Conservation (phyloP, 495 filamentous ascomycete species). For the Cudoniella acicularis region DNA sequence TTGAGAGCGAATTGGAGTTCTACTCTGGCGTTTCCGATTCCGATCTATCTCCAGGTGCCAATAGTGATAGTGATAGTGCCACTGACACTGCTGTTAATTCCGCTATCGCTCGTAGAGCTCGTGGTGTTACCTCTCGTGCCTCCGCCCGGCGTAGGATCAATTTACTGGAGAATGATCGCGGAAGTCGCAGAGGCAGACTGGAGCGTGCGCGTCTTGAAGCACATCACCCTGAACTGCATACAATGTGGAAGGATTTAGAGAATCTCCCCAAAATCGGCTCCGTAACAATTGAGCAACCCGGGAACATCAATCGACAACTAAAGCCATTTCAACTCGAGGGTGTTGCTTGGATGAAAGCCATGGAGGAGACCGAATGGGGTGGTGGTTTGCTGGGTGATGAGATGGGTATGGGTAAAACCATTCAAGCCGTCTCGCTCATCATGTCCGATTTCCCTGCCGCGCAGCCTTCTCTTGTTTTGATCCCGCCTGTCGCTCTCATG, state of each 20-base stretch:
- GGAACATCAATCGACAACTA: constrained; percentile 71
- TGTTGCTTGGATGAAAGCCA: constrained; percentile 85
- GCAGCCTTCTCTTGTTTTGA: constrained; percentile 79
- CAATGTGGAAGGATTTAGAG: constrained; percentile 80
- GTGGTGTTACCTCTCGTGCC: neutral
- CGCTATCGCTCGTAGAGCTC: neutral
- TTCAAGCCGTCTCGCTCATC: constrained; percentile 92
- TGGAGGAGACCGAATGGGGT: constrained; percentile 79
- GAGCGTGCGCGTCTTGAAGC: constrained; percentile 58
- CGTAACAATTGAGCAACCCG: constrained; percentile 68
- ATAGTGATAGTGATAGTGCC: neutral
- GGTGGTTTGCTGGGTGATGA: constrained; percentile 92
- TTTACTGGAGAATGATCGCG: constrained; percentile 18
- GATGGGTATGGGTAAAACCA: constrained; percentile 98
- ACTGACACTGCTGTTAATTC: constrained; percentile 5
- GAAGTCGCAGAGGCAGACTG: constrained; percentile 18
- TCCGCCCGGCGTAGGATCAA: constrained; percentile 27
- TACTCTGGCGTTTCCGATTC: neutral
- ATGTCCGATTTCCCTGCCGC: constrained; percentile 93
- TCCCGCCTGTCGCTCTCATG: constrained; percentile 93
- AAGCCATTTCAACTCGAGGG: constrained; percentile 94
- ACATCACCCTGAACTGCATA: constrained; percentile 70
- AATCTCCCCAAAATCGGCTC: constrained; percentile 61
- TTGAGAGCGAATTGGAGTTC: constrained; percentile 9
- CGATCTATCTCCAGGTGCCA: neutral